These are phyloP conservation scores for Rutstroemia sp. DNA, from an alignment of 2,329 filamentous ascomycete species.

Conservation along the genomic window DNA sequence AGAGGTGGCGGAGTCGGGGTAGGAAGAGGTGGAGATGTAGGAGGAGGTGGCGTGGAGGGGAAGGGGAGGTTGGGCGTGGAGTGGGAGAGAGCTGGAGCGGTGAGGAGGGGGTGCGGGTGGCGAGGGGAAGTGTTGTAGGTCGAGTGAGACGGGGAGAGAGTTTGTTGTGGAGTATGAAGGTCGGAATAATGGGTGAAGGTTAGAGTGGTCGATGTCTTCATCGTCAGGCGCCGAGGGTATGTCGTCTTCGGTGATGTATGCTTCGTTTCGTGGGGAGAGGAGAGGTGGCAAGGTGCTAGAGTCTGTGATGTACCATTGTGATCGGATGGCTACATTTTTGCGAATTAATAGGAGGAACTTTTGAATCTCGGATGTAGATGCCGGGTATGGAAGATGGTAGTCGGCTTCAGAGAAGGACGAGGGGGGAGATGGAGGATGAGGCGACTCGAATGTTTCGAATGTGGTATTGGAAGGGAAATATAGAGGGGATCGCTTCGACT, in stretches of 20 bases:
- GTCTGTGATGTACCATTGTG: slow-evolving; percentile 40
- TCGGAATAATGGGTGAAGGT: neutral
- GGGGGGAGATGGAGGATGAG: slow-evolving; percentile 2
- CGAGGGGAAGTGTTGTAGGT: neutral
- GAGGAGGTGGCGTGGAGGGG: neutral
- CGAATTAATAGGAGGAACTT: slow-evolving; percentile 47
- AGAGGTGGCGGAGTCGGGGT: slow-evolving; percentile 7
- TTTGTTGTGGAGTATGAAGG: neutral
- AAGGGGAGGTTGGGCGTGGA: neutral
- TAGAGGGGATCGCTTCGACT: neutral
- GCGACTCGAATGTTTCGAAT: neutral
- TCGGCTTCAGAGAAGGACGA: slow-evolving; percentile 40
- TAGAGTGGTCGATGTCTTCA: neutral
- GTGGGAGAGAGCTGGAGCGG: neutral
- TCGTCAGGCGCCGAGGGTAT: neutral
- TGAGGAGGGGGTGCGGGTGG: neutral
- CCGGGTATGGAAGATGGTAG: slow-evolving; percentile 48
- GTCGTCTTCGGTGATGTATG: neutral
- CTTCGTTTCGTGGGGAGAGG: neutral
- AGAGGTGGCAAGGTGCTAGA: slow-evolving; percentile 14
- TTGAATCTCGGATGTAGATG: slow-evolving; percentile 45
- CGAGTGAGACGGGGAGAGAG: neutral
- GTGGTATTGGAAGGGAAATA: neutral
- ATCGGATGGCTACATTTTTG: slow-evolving; percentile 40
- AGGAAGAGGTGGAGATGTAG: slow-evolving; percentile 9